A percentile compares a stretch with the other conserved stretches of the same genome.
Evolutionary conservation across 2,329 filamentous ascomycete species (phyloP).

Genomic region (Clarireedia hainanense): DNA sequence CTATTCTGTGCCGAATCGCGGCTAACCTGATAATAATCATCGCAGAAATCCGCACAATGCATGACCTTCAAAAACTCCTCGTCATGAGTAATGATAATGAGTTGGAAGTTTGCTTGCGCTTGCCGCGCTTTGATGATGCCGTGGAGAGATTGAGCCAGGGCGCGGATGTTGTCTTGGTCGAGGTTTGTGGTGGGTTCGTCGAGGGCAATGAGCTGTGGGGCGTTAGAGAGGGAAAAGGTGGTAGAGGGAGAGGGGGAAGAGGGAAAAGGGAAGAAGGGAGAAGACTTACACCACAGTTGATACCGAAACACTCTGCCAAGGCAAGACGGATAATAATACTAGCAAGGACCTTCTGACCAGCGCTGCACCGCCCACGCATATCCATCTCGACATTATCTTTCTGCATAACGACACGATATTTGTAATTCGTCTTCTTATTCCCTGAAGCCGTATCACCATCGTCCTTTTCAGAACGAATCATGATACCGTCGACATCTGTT

Average conservation of each 20-base stretch:
- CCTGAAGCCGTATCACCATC: constrained; percentile 44
- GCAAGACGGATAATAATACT: constrained; percentile 96
- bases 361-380: constrained; percentile 95
- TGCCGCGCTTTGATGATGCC: constrained; percentile 78
- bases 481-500: constrained; percentile 92
- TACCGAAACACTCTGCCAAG: constrained; percentile 90
- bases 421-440: constrained; percentile 66
- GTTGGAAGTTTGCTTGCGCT: constrained; percentile 89
- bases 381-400: constrained; percentile 98
- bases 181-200: constrained; percentile 98
- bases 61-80: constrained; percentile 92
- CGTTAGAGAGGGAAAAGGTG: background rate
- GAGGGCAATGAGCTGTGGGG: constrained; percentile 68
- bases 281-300: constrained; percentile 66
- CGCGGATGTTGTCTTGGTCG: constrained; percentile 88
- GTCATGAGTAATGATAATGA: constrained; percentile 98
- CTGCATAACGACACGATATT: constrained; percentile 96
- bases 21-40: constrained; percentile 82
- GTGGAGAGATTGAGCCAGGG: constrained; percentile 75
- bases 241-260: background rate
- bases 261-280: background rate
- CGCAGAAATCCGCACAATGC: constrained; percentile 88
- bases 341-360: constrained; percentile 92
- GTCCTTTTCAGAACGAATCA: constrained; percentile 89
- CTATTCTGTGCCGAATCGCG: constrained; percentile 82